A percentile compares a stretch with the other conserved stretches of the same genome.
Evolutionary conservation across 2,329 filamentous ascomycete genomes (phyloP).

Genomic region (Nigrospora osmanthi): DNA sequence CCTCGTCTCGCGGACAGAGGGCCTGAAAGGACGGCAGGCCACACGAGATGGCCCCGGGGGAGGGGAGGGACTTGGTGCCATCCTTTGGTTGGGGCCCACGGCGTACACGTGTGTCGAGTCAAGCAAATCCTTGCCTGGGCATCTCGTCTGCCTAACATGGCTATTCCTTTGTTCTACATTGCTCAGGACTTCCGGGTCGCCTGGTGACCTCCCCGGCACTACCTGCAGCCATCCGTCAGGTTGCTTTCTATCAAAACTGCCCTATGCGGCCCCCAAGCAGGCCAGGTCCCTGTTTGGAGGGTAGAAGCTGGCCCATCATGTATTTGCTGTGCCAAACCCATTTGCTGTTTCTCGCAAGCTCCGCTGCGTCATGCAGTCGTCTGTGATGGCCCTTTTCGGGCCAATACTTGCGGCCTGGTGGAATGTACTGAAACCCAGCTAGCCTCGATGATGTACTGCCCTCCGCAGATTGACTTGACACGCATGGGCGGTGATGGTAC

Average conservation of each 20-base stretch:
- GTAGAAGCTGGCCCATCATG: slow-evolving; percentile 17
- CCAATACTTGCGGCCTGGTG: slow-evolving; percentile 22
- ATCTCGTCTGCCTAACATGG: slow-evolving; percentile 23
- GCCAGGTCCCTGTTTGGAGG: slow-evolving; percentile 31
- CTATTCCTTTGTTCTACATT: slow-evolving; percentile 38
- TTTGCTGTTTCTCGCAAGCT: slow-evolving; percentile 25
- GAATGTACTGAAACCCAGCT: slow-evolving; percentile 29
- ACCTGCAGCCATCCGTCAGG: slow-evolving; percentile 39
- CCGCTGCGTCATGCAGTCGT: slow-evolving; percentile 30
- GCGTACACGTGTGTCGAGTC: slow-evolving; percentile 49
- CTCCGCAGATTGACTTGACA: slow-evolving; percentile 17
- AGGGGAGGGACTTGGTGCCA: too few relatives aligned
- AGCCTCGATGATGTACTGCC: slow-evolving; percentile 24
- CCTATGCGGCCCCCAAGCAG: slow-evolving; percentile 27
- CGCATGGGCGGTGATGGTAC: slow-evolving; percentile 15
- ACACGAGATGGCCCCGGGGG: too few relatives aligned
- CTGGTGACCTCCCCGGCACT: slow-evolving; percentile 30
- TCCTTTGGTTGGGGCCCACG: slow-evolving; percentile 15
- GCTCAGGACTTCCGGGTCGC: slow-evolving; percentile 25
- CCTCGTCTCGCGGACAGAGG: too few relatives aligned
- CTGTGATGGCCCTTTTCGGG: slow-evolving; percentile 30
- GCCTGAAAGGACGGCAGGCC: too few relatives aligned
- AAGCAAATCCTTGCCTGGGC: slow-evolving; percentile 31
- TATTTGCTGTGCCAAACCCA: slow-evolving; percentile 36
- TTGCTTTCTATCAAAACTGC: slow-evolving; percentile 30